These are phyloP conservation scores for Ophiostoma triangulosporum DNA, from an alignment of 2,329 filamentous ascomycete species.

Conservation along the genomic window DNA sequence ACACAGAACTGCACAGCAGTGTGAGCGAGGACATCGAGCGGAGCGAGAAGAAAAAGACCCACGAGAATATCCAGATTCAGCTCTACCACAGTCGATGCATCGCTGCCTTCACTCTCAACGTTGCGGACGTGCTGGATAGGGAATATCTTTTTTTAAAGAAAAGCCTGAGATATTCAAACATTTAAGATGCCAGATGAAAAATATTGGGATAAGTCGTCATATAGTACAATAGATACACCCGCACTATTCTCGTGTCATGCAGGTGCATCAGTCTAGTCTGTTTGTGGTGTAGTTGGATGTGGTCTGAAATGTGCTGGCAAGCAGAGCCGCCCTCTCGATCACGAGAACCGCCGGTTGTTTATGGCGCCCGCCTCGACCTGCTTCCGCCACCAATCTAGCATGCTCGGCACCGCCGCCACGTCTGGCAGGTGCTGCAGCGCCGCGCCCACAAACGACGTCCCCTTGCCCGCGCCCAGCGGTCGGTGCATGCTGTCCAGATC, in stretches of 20 bases:
- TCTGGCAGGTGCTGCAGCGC: constrained; percentile 5
- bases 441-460: neutral
- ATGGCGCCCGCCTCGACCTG: constrained; percentile 3
- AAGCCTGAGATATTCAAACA: too few species aligned
- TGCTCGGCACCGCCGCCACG: neutral
- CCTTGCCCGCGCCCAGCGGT: neutral
- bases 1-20: neutral
- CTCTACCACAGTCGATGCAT: neutral
- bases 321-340: too few species aligned
- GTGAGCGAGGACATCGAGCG: neutral
- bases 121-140: constrained; percentile 50
- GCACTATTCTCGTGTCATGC: neutral
- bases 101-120: constrained; percentile 34
- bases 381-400: constrained; percentile 4
- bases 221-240: neutral
- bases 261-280: neutral
- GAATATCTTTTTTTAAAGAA: too few species aligned
- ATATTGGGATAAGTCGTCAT: too few species aligned
- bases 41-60: neutral
- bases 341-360: neutral
- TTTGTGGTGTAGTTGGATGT: neutral
- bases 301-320: too few species aligned
- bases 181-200: too few species aligned
- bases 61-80: neutral
- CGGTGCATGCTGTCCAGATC: neutral